Evolutionary conservation across 352 stramenopile genomes (phyloP), one percentile per base, ranked within the genome.

Genomic region (Bremia lactucae): DNA sequence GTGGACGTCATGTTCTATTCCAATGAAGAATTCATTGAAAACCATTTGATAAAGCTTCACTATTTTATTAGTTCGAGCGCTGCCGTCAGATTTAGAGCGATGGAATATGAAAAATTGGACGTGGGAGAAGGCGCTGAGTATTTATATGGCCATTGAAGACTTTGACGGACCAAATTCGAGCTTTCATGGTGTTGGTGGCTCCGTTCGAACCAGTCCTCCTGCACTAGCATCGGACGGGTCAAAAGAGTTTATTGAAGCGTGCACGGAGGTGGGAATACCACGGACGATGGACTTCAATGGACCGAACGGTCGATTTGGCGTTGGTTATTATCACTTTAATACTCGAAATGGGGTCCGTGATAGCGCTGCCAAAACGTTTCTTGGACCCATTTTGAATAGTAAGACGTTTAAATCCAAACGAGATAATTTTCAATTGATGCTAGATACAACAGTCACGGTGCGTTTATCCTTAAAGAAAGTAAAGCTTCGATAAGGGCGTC

Each of bases 271-370:
- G 15, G 80, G 80, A 0, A 71, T 92, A 3, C 68, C 65, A 9
- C 54, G 65, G 5, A 81, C 69, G 1, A 20, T 24, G 3, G 82
- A 94, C 36, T 95, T 96, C 45, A 96, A 96, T 46, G 65, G 69
- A 18, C 80, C 83, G n/a, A 46, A 45, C 6, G 67, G 64, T 11
- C 61, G 83, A 11, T 58, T 67, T 26, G 86, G 86, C 4, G 77
- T 59, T 20, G 86, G 83, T 0, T 87, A 72, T 31, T 96, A 95
- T 50, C 61, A 92, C 44, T 95, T 96, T 14, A 91, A 91, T 51
- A 88, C 87, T 31, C 60, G 68, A 4, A 42, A 90, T 29, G 85
- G 85, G 21, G 54, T 93, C 15, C 75, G 85, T 2, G 73, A 92
- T 39, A 94, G 82, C 36, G 83, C 82, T 5, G 79, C 77, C 15